Evolutionary conservation across 2,329 filamentous ascomycete species (phyloP), one percentile per base, ranked within the genome.

Genomic region (Pseudogymnoascus pannorum): DNA sequence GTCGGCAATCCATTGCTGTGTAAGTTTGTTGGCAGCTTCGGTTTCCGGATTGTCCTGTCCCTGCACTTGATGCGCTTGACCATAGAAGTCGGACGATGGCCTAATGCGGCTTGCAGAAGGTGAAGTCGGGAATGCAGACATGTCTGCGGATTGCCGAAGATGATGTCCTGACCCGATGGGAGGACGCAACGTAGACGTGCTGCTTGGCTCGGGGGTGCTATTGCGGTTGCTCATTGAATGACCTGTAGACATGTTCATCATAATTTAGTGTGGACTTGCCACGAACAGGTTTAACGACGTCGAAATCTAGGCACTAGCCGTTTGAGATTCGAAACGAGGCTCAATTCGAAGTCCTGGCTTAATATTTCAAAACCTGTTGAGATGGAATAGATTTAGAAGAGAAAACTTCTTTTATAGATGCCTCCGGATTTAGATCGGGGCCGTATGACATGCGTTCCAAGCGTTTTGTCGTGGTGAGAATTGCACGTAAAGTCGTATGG

Each of bases 1-100:
- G 71, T 99, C 94, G 61, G 93, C 92, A 70, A 99, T 93, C 94
- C 94, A 99, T 76, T 99, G 92, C 78, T 97, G 92, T 58, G 93
- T 92, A 66, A 93, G 89, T 76, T 92, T 93, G 74, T 97, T 94
- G 74, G 94, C 87, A 8, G 89, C 86, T 75, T 97, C 94, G 65
- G 78, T 75, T 61, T 97, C 92, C 18, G 83, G 77, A 68, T 82
- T 86, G 67, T 80, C 83, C 64, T 90, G 87, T 69, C 80, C 82
- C 69, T 85, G 86, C 65, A 82, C 82, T 73, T 87, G 82, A 70
- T 89, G 85, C 44, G 83, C 77, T 70, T 89, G 90, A 66, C 90
- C 92, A 75, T 93, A 96, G 75, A 97, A 92, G 73, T 99, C 94
- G 18, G 94, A 97, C 24, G 92, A 92, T 31, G 94, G 94, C 63